These are phyloP conservation scores for Leishmania major DNA, from an alignment of 208 protist genomes.

Conservation along the genomic window DNA sequence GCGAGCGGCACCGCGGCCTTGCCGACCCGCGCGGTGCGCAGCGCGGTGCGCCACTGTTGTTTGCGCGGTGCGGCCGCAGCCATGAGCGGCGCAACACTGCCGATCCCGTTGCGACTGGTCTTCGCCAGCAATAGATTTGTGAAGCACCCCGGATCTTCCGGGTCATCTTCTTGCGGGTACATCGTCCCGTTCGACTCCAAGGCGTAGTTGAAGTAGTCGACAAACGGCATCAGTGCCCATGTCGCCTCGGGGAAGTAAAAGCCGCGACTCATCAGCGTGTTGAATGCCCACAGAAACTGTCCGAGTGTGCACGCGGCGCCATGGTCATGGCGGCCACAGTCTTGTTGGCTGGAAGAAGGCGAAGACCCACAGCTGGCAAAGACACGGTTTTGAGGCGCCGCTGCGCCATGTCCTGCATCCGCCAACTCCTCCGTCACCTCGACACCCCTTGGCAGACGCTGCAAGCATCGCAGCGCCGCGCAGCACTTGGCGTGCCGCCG, in stretches of 20 bases:
- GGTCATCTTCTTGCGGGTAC: slow-evolving; percentile 26
- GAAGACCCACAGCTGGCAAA: background rate
- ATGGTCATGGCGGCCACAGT: background rate
- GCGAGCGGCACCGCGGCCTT: slow-evolving; percentile 21
- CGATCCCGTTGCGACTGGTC: background rate
- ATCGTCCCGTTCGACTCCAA: slow-evolving; percentile 73
- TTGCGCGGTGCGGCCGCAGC: slow-evolving; percentile 5
- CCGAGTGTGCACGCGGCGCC: slow-evolving; percentile 33
- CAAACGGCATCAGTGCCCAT: slow-evolving; percentile 92
- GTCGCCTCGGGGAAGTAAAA: slow-evolving; percentile 81
- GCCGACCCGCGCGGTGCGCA: slow-evolving; percentile 26
- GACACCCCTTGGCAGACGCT: slow-evolving; percentile 9
- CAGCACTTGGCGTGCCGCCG: slow-evolving; percentile 46
- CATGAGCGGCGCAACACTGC: background rate
- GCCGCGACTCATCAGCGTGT: slow-evolving; percentile 86
- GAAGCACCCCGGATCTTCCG: slow-evolving; percentile 15
- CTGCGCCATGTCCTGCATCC: background rate
- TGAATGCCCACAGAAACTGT: slow-evolving; percentile 86
- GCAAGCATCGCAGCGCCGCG: slow-evolving; percentile 38
- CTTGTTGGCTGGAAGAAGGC: background rate
- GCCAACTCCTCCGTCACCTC: slow-evolving; percentile 3
- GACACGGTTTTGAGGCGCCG: background rate
- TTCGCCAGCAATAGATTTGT: slow-evolving; percentile 10
- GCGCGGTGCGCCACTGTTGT: slow-evolving; percentile 9
- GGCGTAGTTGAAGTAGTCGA: slow-evolving; percentile 94